Conservation (phyloP, 2,329 filamentous ascomycete genomes). For the Neofusicoccum cordaticola region DNA sequence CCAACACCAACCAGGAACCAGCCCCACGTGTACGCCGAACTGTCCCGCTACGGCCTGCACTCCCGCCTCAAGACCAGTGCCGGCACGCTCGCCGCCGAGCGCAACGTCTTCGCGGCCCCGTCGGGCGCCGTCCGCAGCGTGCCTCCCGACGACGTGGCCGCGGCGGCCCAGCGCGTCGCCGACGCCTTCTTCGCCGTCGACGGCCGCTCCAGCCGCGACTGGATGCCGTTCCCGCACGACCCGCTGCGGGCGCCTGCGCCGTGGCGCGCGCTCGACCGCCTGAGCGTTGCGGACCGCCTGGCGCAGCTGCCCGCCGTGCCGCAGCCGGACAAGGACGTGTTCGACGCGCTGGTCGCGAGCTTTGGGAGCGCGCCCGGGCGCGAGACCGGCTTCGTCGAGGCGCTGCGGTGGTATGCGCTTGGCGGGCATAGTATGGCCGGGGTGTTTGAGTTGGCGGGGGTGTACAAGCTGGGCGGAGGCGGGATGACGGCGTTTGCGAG, state of each 20-base stretch:
- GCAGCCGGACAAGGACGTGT: conserved; percentile 9
- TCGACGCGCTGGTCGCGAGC: conserved; percentile 22
- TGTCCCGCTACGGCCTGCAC: conserved; percentile 29
- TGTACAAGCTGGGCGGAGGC: conserved; percentile 22
- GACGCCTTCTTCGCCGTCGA: conserved; percentile 32
- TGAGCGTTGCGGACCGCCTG: conserved; percentile 30
- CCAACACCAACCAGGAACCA: conserved; percentile 12
- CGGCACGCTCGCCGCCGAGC: background rate
- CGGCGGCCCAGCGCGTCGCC: background rate
- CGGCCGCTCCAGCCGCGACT: conserved; percentile 26
- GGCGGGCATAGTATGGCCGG: conserved; percentile 25
- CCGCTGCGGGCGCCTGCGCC: conserved; percentile 26
- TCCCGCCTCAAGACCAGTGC: conserved; percentile 18
- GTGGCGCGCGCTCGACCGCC: conserved; percentile 30
- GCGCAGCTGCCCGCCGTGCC: conserved; percentile 25
- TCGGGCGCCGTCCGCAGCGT: background rate
- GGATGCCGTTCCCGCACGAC: conserved; percentile 40
- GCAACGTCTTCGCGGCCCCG: background rate
- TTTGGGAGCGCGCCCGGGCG: conserved; percentile 19
- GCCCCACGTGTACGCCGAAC: conserved; percentile 29
- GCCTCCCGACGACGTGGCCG: background rate
- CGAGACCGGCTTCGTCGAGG: conserved; percentile 28
- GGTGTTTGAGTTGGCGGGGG: conserved; percentile 23
- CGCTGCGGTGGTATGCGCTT: conserved; percentile 31
- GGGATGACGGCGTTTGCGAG: conserved; percentile 25